Evolutionary conservation across 2,329 filamentous ascomycete species (phyloP), one percentile per base, ranked within the genome.

Genomic region (Aspergillus pseudonomiae): DNA sequence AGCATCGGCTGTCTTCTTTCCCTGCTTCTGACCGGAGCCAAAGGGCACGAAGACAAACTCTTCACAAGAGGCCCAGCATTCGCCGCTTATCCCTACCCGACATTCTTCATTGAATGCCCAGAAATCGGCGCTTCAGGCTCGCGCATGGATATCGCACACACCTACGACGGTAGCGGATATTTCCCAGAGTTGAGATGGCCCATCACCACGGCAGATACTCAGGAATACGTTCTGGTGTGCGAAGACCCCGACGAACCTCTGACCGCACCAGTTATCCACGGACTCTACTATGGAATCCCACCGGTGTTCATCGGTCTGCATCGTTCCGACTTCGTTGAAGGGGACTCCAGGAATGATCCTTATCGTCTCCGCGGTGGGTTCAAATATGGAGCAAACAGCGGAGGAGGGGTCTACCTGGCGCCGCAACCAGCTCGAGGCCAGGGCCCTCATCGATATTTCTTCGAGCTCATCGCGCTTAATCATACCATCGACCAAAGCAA

Each of bases 391-490:
- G 71, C 76, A 63, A 84, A 79, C 28, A 70, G 76, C 5, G 72
- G 76, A 3, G 77, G 77, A 0, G 67, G 55, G 24, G 69, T 84
- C 0, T 86, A 85, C 64, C 75, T 80, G 4, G 75, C 80, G 0
- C 83, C 84, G 1, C 71, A 77, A 14, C 83, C 84, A 21, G 71
- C 84, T 39, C 68, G 83, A 59, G 84, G 84, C 30, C 81, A 86
- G 66, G 84, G 84, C 0, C 77, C 78, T 26, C 83, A 86, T 71
- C 75, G 84, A 61, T 87, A 85, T 60, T 83, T 84, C 71, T 86
- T 78, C 62, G 76, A 83, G 65, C 70, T 86, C 19, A 70, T 86
- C 57, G 83, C 82, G 4, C 70, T 86, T 58, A 81, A 74, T 10
- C 77, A 82, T 60, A 73, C 77, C 9, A 67, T 86, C 32, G 77